phyloP scores from a whole-genome alignment of 495 filamentous ascomycete species.

The Hyphodiscus hymeniophilus region DNA sequence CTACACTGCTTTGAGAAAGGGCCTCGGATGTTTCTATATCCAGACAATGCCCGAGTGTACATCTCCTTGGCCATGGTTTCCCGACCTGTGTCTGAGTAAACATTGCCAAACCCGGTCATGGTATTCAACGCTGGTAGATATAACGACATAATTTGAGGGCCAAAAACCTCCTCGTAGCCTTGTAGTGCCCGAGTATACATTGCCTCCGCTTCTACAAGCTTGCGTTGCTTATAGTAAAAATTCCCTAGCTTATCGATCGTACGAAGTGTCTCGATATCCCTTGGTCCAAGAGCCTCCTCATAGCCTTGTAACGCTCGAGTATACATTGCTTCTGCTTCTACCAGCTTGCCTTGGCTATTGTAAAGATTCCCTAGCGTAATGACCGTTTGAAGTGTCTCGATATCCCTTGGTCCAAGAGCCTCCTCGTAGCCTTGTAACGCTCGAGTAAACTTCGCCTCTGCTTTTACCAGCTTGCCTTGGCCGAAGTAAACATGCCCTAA shows the following conservation, averaged over 20 bases:
- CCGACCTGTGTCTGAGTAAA: slow-evolving; percentile 15
- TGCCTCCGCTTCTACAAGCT: slow-evolving; percentile 2
- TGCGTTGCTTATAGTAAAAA: not conserved
- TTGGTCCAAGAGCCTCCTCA: not conserved
- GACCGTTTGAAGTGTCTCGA: not conserved
- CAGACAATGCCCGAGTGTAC: no score
- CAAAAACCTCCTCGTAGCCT: not conserved
- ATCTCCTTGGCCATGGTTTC: no score
- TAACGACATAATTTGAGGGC: slow-evolving; percentile 10
- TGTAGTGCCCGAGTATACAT: slow-evolving; percentile 9
- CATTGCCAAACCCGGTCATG: slow-evolving; percentile 17
- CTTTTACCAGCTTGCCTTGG: slow-evolving; percentile 24
- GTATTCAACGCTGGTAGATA: slow-evolving; percentile 23
- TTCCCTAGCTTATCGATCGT: not conserved
- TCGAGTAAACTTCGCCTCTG: slow-evolving; percentile 25
- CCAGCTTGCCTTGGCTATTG: not conserved
- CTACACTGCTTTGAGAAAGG: no score
- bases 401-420: slow-evolving; percentile 21
- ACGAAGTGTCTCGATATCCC: not conserved
- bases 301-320: slow-evolving; percentile 24
- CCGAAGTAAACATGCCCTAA: slow-evolving; percentile 23
- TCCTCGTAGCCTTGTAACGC: slow-evolving; percentile 29
- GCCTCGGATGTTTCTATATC: no score
- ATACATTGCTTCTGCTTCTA: slow-evolving; percentile 20
- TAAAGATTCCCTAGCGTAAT: not conserved